Base-by-base conservation (phyloP, 306 rosid genomes). In the Prunus salicina region DNA sequence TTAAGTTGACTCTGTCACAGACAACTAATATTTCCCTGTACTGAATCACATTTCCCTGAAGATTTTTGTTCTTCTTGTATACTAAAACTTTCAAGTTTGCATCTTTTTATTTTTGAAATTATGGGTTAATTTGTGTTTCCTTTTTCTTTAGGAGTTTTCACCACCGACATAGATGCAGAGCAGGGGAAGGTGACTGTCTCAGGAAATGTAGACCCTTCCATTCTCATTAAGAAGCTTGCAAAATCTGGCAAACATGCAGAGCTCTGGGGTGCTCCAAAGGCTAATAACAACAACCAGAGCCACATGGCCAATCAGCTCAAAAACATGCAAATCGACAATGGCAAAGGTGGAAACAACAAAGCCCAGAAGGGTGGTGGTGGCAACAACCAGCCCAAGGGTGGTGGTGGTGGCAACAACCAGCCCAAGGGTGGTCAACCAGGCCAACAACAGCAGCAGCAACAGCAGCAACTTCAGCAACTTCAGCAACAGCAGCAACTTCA, bases 221-320 rank as follows among this genome's bases (percentile, higher is more conserved):
- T 96, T 65, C 91, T 96, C 71, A 91, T 96, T 72, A 96, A 87
- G 92, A 96, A 91, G 88, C 93, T 96, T 27, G 49, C 82, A 0
- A 96, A 96, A 77, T 96, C 99, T 11, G 98, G 98, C 27, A 96
- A 96, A 71, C 93, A 89, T 83, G 99, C 98, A 25, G 93, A 89
- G 81, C 70, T 89, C 12, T 96, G 99, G 97, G 90, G 84, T 16
- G 87, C 88, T 18, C 84, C 91, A 0, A 91, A 93, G 78, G 38
- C 87, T 5, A 81, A 85, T 64, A 73, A 79, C 67, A 73, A 83
- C 18, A 75, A 75, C 61, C 93, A 85, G 64, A 88, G 74, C 82
- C 77, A 88, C 8, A 46, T 84, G 16, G 76, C 71, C 4, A 88
- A 84, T 73, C 97, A 95, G 92, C 32, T 87, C 19, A 92, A 89